Evolutionary conservation across 805 yeast species (phyloP).

Genomic region (Yamadazyma sp.): DNA sequence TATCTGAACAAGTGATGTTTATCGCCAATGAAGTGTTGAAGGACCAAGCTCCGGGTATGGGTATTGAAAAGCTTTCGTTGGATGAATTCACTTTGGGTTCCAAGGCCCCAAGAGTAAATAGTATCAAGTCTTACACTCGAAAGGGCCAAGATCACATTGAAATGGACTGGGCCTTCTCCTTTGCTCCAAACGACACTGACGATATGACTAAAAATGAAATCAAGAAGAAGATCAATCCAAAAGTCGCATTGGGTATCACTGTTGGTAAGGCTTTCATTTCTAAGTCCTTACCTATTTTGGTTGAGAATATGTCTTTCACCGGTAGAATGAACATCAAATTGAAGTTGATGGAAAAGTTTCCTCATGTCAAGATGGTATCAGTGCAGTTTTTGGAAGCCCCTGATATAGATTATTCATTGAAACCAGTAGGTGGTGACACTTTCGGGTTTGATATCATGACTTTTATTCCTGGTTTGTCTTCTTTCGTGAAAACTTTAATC

Average conservation of each 20-base stretch:
- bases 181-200: conserved; percentile 78
- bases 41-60: conserved; percentile 79
- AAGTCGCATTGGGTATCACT: conserved; percentile 76
- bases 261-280: conserved; percentile 80
- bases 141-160: conserved; percentile 66
- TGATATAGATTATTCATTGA: conserved; percentile 71
- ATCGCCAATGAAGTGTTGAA: conserved; percentile 67
- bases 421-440: conserved; percentile 90
- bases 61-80: conserved; percentile 69
- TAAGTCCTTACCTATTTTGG: conserved; percentile 72
- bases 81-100: conserved; percentile 81
- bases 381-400: conserved; percentile 78
- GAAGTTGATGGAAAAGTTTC: conserved; percentile 62
- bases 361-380: conserved; percentile 74
- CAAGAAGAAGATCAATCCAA: conserved; percentile 70
- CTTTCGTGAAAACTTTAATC: conserved; percentile 67
- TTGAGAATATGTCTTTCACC: conserved; percentile 74
- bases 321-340: conserved; percentile 68
- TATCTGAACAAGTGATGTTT: conserved; percentile 70
- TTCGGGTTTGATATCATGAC: conserved; percentile 84
- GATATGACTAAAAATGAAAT: conserved; percentile 80
- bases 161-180: conserved; percentile 83
- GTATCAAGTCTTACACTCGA: conserved; percentile 71
- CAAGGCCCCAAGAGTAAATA: conserved; percentile 73
- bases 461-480: conserved; percentile 73